Percentiles rank a stretch among this genome's conserved stretches.
Evolutionary conservation across 2,329 filamentous ascomycete species (phyloP).

Genomic region (Fusarium buxicola): DNA sequence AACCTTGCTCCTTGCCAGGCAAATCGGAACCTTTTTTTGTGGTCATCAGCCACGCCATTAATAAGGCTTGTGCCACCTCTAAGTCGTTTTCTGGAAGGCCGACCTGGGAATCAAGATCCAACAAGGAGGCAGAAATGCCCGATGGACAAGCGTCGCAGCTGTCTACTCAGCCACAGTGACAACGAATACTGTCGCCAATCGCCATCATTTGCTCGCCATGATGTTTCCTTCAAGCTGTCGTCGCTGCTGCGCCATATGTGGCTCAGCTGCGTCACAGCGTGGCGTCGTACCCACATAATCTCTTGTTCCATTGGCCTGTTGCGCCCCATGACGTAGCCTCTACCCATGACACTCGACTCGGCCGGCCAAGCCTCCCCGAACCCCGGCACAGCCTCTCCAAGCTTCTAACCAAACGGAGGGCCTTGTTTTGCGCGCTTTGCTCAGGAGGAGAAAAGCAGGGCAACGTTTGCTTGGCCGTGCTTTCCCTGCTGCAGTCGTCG

Average conservation of each 20-base stretch:
- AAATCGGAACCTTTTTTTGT: constrained; percentile 3
- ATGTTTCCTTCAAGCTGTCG: constrained; percentile 14
- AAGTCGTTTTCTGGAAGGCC: constrained; percentile 3
- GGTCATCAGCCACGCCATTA: constrained; percentile 15
- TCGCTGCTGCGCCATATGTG: constrained; percentile 26
- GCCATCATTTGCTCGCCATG: constrained; percentile 21
- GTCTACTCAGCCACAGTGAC: constrained; percentile 28
- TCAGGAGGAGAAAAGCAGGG: constrained; percentile 28
- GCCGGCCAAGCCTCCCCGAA: neutral
- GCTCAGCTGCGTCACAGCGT: constrained; percentile 23
- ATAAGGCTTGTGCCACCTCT: constrained; percentile 15
- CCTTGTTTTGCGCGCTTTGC: constrained; percentile 2
- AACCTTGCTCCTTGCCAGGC: constrained; percentile 23
- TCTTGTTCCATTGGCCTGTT: constrained; percentile 10
- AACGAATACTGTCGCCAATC: constrained; percentile 17
- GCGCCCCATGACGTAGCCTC: constrained; percentile 38
- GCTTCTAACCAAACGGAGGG: constrained; percentile 9
- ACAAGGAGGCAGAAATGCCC: constrained; percentile 1
- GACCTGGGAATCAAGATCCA: constrained; percentile 25
- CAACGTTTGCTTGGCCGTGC: constrained; percentile 33
- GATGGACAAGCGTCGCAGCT: neutral
- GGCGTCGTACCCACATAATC: constrained; percentile 13
- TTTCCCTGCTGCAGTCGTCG: constrained; percentile 21
- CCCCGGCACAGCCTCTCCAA: constrained; percentile 12
- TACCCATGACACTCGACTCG: constrained; percentile 7